Evolutionary conservation across 1,139 yeast species (phyloP).

Genomic region (Debaryomyces subglobosus): DNA sequence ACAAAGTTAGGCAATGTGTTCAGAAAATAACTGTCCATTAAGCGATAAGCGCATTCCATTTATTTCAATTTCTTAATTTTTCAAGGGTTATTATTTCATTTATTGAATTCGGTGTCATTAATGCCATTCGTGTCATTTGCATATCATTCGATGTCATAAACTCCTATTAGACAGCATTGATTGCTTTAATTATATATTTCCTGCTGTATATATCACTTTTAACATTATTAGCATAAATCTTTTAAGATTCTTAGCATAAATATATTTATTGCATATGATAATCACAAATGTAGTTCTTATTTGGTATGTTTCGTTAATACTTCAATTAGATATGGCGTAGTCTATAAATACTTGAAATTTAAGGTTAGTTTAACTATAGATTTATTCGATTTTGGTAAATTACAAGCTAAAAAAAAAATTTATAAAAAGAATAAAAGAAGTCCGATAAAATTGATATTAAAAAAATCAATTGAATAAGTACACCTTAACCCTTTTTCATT

Average conservation of each 20-base stretch:
- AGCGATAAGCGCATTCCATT: not conserved
- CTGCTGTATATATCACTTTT: not conserved
- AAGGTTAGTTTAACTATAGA: too few species aligned
- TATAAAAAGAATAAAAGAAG: too few species aligned
- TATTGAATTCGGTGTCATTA: not conserved
- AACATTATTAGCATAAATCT: not conserved
- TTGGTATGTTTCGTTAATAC: too few species aligned
- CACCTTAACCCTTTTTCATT: too few species aligned
- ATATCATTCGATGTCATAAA: not conserved
- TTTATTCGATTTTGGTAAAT: not conserved
- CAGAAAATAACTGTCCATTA: conserved; percentile 11
- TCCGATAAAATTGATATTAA: too few species aligned
- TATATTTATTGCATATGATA: not conserved
- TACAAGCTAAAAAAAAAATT: not conserved
- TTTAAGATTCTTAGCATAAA: not conserved
- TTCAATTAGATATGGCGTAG: too few species aligned
- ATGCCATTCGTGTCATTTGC: not conserved
- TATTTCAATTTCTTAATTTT: not conserved
- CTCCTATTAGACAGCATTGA: not conserved
- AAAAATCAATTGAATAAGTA: too few species aligned
- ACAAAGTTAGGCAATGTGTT: conserved; percentile 35
- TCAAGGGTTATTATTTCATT: not conserved
- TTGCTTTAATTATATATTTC: not conserved
- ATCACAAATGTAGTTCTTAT: not conserved
- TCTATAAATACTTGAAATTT: too few species aligned